A percentile compares a stretch with the other conserved stretches of the same genome.
Evolutionary conservation across 768 basidiomycete species (phyloP).

Genomic region (Leccinum uliginosum): DNA sequence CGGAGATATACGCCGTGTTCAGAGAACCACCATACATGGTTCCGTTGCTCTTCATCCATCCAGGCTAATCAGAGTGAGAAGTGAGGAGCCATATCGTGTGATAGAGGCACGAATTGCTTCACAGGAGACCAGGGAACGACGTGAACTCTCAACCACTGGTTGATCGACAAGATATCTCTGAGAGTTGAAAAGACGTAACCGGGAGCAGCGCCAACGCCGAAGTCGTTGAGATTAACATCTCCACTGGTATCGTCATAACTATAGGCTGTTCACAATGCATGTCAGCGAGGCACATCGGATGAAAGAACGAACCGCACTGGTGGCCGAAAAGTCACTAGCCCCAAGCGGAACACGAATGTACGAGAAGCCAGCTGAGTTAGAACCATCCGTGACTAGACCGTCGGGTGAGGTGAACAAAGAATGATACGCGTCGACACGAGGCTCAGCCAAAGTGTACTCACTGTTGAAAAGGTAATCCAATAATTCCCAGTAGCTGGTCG

Average conservation of each 20-base stretch:
- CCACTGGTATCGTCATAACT: slow-evolving; percentile 61
- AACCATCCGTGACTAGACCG: slow-evolving; percentile 49
- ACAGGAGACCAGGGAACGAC: slow-evolving; percentile 75
- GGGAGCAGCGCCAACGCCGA: slow-evolving; percentile 56
- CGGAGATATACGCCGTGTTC: slow-evolving; percentile 40
- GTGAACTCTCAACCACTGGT: slow-evolving; percentile 50
- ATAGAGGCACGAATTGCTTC: slow-evolving; percentile 16
- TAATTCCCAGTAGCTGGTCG: slow-evolving; percentile 54
- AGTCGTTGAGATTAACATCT: slow-evolving; percentile 54
- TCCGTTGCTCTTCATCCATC: slow-evolving; percentile 67
- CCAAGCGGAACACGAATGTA: slow-evolving; percentile 70
- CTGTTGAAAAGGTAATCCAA: slow-evolving; percentile 55
- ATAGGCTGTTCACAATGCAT: slow-evolving; percentile 41
- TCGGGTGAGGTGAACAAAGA: not conserved
- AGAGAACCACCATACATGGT: slow-evolving; percentile 68
- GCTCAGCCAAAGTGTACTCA: slow-evolving; percentile 1
- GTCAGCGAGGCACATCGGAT: slow-evolving; percentile 1
- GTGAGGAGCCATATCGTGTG: not conserved
- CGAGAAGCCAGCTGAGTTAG: slow-evolving; percentile 60
- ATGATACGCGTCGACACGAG: not conserved
- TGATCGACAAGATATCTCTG: slow-evolving; percentile 58
- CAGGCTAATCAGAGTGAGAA: slow-evolving; percentile 44
- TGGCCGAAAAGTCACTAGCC: slow-evolving; percentile 68
- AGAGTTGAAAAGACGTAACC: slow-evolving; percentile 61
- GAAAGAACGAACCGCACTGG: slow-evolving; percentile 33